Evolutionary conservation across 352 stramenopile genomes (phyloP), one percentile per base, ranked within the genome.

Genomic region (Phytophthora citricola): DNA sequence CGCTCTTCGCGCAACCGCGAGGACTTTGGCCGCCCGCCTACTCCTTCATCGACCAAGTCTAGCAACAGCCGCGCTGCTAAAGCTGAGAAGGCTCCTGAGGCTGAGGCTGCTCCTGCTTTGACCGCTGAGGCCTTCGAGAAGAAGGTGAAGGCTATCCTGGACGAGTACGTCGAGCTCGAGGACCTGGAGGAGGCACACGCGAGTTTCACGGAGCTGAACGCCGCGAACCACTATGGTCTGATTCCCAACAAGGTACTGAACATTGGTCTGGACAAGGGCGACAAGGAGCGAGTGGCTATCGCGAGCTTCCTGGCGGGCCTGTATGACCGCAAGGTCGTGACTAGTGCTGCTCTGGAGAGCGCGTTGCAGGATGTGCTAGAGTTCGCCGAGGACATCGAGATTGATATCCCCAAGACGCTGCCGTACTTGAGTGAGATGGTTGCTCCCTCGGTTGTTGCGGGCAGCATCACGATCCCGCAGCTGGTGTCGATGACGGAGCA

Each of bases 161-260:
- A 92, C 5, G 84, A 96, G 63, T 97, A 87, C 60, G 95, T 96
- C 58, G 83, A 87, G 56, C 72, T 86, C 41, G 81, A 95, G 36
- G 91, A 98, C 64, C 49, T 93, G 22, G 86, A 96, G n/a, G 92
- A 96, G 38, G 87, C 79, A 3, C 71, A 72, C 15, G 34, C 68
- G 7, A 87, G 74, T 46, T 66, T 94, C 17, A 47, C 44, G n/a
- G 84, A 90, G 68, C 78, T 91, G 15, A 71, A 87, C n/a, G 79
- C 77, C 39, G 44, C 64, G 3, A 69, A 58, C 26, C 78, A 90
- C 53, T 80, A 91, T 40, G 69, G 40, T 20, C 55, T 84, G 26
- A 76, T 94, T 24, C 73, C 79, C 1, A 72, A 73, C 40, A 75
- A 89, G 62, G 66, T 71, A 12, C 53, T 92, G 39, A 90, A 89